Percentiles rank a stretch among this genome's conserved stretches.
phyloP scores from a whole-genome alignment of 306 rosid genomes.

The Hylodesmum podocarpum region DNA sequence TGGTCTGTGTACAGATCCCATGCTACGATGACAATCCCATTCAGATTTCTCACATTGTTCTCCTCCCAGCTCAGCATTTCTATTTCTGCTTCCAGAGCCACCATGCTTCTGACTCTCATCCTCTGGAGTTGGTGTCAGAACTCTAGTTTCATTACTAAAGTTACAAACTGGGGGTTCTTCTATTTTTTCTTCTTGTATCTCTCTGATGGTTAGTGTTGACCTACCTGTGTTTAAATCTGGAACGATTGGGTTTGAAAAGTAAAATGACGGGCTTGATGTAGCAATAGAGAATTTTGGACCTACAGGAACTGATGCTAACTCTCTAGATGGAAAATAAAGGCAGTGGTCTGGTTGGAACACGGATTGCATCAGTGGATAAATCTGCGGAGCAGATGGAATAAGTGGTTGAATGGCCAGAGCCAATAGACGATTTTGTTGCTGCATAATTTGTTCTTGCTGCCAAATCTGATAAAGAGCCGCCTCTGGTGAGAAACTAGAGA shows the following conservation, averaged over 20 bases:
- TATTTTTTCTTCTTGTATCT: conserved; percentile 65
- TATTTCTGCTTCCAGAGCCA: conserved; percentile 32
- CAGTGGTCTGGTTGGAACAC: conserved; percentile 53
- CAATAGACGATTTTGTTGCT: conserved; percentile 54
- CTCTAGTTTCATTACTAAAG: conserved; percentile 34
- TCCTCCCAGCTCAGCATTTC: conserved; percentile 40
- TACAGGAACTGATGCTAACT: conserved; percentile 47
- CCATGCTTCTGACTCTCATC: conserved; percentile 42
- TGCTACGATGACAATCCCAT: conserved; percentile 38
- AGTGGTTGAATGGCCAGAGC: conserved; percentile 56
- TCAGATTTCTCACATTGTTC: conserved; percentile 42
- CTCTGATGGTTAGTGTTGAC: conserved; percentile 72
- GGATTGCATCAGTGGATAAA: conserved; percentile 68
- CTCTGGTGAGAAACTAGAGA: conserved; percentile 56
- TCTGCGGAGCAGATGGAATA: conserved; percentile 47
- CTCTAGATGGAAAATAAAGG: conserved; percentile 59
- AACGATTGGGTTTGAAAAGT: conserved; percentile 45
- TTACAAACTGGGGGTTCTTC: conserved; percentile 45
- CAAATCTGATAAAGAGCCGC: conserved; percentile 65
- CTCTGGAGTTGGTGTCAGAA: conserved; percentile 35
- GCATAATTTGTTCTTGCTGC: conserved; percentile 71
- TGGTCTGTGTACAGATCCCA: conserved; percentile 36
- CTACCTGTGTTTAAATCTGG: conserved; percentile 48
- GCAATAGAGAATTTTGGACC: conserved; percentile 51
- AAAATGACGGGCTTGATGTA: conserved; percentile 55